phyloP scores from a whole-genome alignment of 2,329 filamentous ascomycete genomes.

The Ceratocystis diversiconidia region DNA sequence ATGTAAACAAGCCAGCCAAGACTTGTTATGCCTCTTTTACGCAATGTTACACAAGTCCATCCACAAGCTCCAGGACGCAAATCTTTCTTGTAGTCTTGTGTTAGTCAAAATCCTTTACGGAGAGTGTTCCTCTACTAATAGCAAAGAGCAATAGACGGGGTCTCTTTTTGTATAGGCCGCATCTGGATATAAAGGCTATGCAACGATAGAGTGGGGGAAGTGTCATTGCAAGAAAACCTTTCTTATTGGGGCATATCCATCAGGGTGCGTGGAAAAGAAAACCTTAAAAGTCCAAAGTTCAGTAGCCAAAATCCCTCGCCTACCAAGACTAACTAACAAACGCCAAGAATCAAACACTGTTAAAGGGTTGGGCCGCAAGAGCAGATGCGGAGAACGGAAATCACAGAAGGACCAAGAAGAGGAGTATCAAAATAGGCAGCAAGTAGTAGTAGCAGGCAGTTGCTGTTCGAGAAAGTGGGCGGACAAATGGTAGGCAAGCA shows the following conservation, averaged over 20 bases:
- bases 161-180: too few relatives aligned
- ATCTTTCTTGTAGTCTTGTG: too few relatives aligned
- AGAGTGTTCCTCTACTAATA: not conserved
- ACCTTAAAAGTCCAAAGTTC: not conserved
- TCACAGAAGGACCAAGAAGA: not conserved
- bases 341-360: not conserved
- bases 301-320: not conserved
- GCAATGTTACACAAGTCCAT: not conserved
- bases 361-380: not conserved
- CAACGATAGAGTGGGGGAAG: not conserved
- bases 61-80: not conserved
- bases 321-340: not conserved
- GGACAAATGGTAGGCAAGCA: not conserved
- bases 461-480: not conserved
- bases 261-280: not conserved
- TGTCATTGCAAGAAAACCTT: not conserved
- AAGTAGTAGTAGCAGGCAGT: not conserved
- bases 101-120: not conserved
- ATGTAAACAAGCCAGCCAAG: not conserved
- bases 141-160: not conserved
- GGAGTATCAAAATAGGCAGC: not conserved
- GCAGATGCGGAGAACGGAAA: not conserved
- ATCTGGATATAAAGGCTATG: not conserved
- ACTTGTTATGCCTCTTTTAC: not conserved
- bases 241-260: not conserved